Evolutionary conservation across 805 yeast species (phyloP).

Genomic region (Saccharomycopsis fermentans): DNA sequence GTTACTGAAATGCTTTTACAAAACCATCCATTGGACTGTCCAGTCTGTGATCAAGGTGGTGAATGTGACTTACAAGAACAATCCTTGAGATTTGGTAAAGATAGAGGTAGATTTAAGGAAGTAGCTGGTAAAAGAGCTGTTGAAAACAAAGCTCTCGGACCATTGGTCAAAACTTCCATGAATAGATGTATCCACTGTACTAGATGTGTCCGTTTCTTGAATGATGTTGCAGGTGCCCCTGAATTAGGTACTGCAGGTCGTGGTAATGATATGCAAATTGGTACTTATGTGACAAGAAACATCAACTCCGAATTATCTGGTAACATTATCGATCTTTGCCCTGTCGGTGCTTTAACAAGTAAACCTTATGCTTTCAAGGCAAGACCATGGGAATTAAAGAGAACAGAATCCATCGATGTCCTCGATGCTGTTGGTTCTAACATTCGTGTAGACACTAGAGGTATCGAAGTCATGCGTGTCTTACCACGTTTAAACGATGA

Average conservation of each 20-base stretch:
- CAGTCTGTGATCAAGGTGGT: slow-evolving; percentile 91
- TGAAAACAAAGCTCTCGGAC: slow-evolving; percentile 85
- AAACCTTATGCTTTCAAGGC: slow-evolving; percentile 91
- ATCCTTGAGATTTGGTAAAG: slow-evolving; percentile 71
- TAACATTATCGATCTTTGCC: slow-evolving; percentile 79
- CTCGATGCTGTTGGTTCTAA: slow-evolving; percentile 76
- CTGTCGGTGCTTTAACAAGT: slow-evolving; percentile 84
- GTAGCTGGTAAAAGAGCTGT: slow-evolving; percentile 80
- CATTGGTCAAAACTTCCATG: slow-evolving; percentile 82
- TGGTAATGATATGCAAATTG: slow-evolving; percentile 88
- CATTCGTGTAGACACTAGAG: slow-evolving; percentile 78
- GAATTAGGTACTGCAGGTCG: slow-evolving; percentile 85
- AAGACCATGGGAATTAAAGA: slow-evolving; percentile 87
- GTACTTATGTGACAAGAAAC: slow-evolving; percentile 79
- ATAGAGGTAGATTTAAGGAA: slow-evolving; percentile 77
- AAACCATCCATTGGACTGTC: slow-evolving; percentile 88
- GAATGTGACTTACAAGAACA: slow-evolving; percentile 91
- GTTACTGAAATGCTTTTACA: slow-evolving; percentile 82
- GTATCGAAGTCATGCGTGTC: slow-evolving; percentile 79
- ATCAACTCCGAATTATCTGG: slow-evolving; percentile 80
- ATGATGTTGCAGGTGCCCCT: slow-evolving; percentile 88
- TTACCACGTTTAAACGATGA: slow-evolving; percentile 81
- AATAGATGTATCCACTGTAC: slow-evolving; percentile 91
- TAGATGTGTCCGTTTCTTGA: slow-evolving; percentile 80
- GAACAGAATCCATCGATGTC: slow-evolving; percentile 80